Evolutionary conservation across 768 basidiomycete genomes (phyloP).

Genomic region (Phlegmacium glaucopus): DNA sequence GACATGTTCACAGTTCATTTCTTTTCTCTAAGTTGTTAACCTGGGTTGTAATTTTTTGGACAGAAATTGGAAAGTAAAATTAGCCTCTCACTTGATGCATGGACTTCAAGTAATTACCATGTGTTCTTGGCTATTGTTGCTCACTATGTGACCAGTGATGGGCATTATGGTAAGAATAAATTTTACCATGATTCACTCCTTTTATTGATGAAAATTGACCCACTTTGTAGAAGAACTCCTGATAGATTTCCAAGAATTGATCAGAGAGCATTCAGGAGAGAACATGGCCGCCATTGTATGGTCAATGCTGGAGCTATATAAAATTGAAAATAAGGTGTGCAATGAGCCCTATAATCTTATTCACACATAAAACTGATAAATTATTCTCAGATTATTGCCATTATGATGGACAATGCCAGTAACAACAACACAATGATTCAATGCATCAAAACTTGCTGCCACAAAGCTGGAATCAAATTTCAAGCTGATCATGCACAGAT

Average conservation of each 20-base stretch:
- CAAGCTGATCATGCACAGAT: slow-evolving; percentile 18
- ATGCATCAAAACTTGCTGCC: slow-evolving; percentile 15
- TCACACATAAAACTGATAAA: not conserved
- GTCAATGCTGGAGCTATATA: slow-evolving; percentile 24
- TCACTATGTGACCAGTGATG: slow-evolving; percentile 23
- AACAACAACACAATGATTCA: slow-evolving; percentile 34
- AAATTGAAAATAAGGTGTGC: slow-evolving; percentile 10
- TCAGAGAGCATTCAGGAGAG: slow-evolving; percentile 30
- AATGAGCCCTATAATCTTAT: not conserved
- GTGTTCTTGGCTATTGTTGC: slow-evolving; percentile 27
- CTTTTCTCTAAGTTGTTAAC: too few relatives aligned
- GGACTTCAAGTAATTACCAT: slow-evolving; percentile 28
- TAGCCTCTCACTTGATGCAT: slow-evolving; percentile 23
- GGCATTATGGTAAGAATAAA: slow-evolving; percentile 20
- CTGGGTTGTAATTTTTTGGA: not conserved
- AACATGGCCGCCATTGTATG: slow-evolving; percentile 33
- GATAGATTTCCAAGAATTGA: slow-evolving; percentile 33
- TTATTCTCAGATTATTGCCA: slow-evolving; percentile 22
- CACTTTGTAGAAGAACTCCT: slow-evolving; percentile 29
- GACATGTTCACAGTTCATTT: slow-evolving; percentile 15
- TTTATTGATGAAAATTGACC: too few relatives aligned
- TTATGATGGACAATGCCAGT: slow-evolving; percentile 32
- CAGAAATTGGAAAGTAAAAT: slow-evolving; percentile 12
- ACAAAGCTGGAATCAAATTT: slow-evolving; percentile 19
- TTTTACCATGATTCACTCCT: too few relatives aligned